Conservation (phyloP, 192 early-diverging fungal species). For the Radiomyces spectabilis region DNA sequence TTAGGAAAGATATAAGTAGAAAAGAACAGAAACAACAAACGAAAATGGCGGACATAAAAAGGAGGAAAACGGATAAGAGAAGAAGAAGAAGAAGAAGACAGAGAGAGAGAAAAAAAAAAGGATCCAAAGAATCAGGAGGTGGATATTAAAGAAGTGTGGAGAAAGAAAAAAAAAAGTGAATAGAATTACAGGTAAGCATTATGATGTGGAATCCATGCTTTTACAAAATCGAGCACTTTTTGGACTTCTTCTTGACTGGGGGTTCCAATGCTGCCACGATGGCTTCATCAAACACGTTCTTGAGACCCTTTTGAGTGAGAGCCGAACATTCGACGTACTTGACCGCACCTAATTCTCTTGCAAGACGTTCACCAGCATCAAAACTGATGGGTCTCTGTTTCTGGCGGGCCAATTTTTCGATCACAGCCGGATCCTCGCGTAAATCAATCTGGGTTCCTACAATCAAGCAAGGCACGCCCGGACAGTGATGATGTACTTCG, state of each 20-base stretch:
- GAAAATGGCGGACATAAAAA: too few relatives aligned
- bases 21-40: too few relatives aligned
- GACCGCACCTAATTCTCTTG: constrained; percentile 76
- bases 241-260: constrained; percentile 71
- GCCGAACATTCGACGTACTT: constrained; percentile 94
- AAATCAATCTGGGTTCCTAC: constrained; percentile 90
- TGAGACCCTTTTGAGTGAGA: constrained; percentile 86
- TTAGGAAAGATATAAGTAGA: too few relatives aligned
- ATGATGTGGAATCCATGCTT: constrained; percentile 28
- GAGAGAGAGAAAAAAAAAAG: too few relatives aligned
- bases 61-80: too few relatives aligned
- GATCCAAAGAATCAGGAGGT: too few relatives aligned
- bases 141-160: too few relatives aligned
- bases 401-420: constrained; percentile 75
- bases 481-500: constrained; percentile 94
- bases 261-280: constrained; percentile 95
- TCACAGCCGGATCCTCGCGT: constrained; percentile 70
- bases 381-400: constrained; percentile 75
- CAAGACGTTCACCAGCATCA: constrained; percentile 77
- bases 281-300: constrained; percentile 93
- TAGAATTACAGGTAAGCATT: too few relatives aligned
- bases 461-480: constrained; percentile 90
- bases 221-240: constrained; percentile 78
- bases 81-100: too few relatives aligned
- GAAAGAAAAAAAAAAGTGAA: background rate